Base-by-base conservation (phyloP, 2,329 filamentous ascomycete genomes). In the Cercospora sp. region DNA sequence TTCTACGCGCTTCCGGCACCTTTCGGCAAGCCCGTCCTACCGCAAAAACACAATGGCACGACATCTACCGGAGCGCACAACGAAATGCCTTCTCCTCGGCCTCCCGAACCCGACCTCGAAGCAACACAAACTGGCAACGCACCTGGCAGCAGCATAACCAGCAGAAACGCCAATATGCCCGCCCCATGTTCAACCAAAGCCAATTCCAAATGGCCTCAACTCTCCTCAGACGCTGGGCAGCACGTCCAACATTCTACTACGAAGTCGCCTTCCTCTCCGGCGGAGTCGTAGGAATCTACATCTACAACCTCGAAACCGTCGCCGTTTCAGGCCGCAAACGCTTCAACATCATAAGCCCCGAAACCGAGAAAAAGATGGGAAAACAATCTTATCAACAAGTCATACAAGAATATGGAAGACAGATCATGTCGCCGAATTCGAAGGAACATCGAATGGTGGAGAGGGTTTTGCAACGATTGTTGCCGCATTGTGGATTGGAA, bases 321-420 rank as follows among this genome's bases (percentile, higher is more conserved):
- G 91, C 91, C 1, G 83, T 93, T 6, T 90, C 88, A 5, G 89
- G 90, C 0, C 86, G 92, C 8, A 83, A 84, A 74, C 86, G 91
- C 40, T 94, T 94, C 85, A 94, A 93, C 78, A 87, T 88, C 76
- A 86, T 89, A 69, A 82, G 82, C 40, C 82, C 87, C 6, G 82
- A 83, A 24, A 78, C 83, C 5, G 88, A 92, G 63, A 83, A 85
- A 60, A 76, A 80, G 63, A 80, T 87, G 34, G 85, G 83, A n/a
- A 77, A 84, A 66, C 78, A 83, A 66, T 82, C 88, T 75, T 88
- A 89, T 74, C 80, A 85, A 69, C 80, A 85, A 66, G 82, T 91
- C 13, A 81, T 90, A 70, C 81, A 86, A 73, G 78, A 83, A 32
- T 84, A 86, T 63, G 82, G 85, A 1, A 82, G 82, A 0, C 79